phyloP scores from a whole-genome alignment of 129 eudicot genomes.

The Escallonia herrerae region DNA sequence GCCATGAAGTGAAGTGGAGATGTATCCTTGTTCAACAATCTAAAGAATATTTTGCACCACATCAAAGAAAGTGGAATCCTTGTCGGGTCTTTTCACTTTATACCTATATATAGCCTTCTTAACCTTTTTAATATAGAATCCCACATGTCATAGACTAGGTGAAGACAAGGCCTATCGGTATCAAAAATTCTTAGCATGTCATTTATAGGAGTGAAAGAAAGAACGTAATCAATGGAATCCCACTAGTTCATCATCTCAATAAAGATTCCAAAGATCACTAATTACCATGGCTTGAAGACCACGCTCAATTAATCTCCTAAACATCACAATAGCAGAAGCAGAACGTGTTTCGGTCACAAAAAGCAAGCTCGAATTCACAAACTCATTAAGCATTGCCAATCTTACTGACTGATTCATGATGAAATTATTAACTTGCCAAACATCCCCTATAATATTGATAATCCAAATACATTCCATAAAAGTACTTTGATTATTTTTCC shows the following conservation, averaged over 20 bases:
- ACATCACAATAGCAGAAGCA: conserved; percentile 9
- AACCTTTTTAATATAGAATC: not conserved
- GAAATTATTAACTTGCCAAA: conserved; percentile 3
- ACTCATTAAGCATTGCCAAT: not conserved
- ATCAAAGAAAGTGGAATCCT: conserved; percentile 1
- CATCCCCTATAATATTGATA: not conserved
- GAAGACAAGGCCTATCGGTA: conserved; percentile 7
- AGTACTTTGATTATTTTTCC: not conserved
- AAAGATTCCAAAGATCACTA: conserved; percentile 4
- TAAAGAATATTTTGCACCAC: conserved; percentile 1
- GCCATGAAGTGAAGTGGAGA: conserved; percentile 14
- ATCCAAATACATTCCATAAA: not conserved
- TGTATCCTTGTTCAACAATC: conserved; percentile 1
- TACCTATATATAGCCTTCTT: conserved; percentile 1
- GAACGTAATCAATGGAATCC: conserved; percentile 5
- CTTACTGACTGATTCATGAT: conserved; percentile 1
- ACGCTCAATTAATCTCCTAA: conserved; percentile 7
- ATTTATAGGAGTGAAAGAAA: conserved; percentile 9
- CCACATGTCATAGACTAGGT: conserved; percentile 11
- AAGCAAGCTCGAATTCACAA: conserved; percentile 1
- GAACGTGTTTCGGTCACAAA: not conserved
- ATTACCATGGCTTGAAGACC: conserved; percentile 13
- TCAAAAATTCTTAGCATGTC: conserved; percentile 13
- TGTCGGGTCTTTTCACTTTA: not conserved
- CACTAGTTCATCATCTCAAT: conserved; percentile 3